phyloP scores from a whole-genome alignment of 371 early-diverging fungal species.

The Mucor lusitanicus region DNA sequence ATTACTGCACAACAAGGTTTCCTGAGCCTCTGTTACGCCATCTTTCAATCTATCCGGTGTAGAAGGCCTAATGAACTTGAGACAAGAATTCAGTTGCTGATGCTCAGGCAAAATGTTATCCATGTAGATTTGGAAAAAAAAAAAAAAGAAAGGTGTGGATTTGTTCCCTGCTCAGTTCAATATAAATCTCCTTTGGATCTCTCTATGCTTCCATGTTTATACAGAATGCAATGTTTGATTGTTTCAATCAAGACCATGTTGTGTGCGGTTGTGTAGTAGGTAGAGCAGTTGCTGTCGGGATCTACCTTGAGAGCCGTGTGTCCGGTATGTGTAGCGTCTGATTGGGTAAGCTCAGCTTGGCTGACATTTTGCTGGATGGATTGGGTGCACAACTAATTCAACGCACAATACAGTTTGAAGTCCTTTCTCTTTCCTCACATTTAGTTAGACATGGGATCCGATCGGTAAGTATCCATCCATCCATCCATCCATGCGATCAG shows the following conservation, averaged over 20 bases:
- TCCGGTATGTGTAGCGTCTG: not conserved
- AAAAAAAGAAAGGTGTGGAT: not conserved
- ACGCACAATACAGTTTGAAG: constrained; percentile 4
- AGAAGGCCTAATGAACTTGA: constrained; percentile 1
- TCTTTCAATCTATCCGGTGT: not conserved
- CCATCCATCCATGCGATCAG: constrained; percentile 6
- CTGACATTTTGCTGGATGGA: not conserved
- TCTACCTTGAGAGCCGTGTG: not conserved
- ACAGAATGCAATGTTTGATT: not conserved
- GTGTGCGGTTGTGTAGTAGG: no score
- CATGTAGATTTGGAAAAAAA: not conserved
- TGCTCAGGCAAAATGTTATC: not conserved
- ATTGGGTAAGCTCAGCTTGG: not conserved
- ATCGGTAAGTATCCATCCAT: constrained; percentile 30
- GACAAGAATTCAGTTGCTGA: constrained; percentile 1
- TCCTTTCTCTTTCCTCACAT: constrained; percentile 31
- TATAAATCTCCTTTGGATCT: not conserved
- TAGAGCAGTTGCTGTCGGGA: no score
- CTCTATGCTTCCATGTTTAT: not conserved
- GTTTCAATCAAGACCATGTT: not conserved
- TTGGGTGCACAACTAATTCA: not conserved
- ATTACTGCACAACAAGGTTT: not conserved
- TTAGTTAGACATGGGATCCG: constrained; percentile 33
- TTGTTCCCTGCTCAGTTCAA: not conserved
- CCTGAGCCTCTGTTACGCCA: not conserved